Percentiles rank a stretch among this genome's conserved stretches.
Conservation (phyloP, 2,329 filamentous ascomycete genomes). For the Talaromyces rugulosus region DNA sequence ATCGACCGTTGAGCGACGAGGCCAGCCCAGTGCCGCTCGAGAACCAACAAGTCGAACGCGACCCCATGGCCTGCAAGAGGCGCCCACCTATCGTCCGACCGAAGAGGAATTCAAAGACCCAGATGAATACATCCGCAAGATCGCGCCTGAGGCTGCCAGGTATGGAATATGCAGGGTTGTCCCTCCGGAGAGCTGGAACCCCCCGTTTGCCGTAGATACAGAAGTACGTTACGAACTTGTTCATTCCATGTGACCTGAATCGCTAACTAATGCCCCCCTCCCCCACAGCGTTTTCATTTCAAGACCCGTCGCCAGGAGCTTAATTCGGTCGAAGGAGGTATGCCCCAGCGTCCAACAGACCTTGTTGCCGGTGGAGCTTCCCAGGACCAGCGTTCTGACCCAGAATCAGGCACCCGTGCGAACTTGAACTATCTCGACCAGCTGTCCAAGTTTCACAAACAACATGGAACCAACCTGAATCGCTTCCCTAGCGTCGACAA, state of each 20-base stretch:
- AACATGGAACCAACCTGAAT: conserved; percentile 89
- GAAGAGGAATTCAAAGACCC: conserved; percentile 94
- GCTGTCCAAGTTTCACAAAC: conserved; percentile 92
- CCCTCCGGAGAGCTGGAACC: conserved; percentile 89
- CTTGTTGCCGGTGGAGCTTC: conserved; percentile 26
- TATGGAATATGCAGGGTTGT: conserved; percentile 96
- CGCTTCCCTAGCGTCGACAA: conserved; percentile 96
- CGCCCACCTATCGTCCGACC: conserved; percentile 84
- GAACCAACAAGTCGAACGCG: conserved; percentile 74
- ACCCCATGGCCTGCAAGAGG: conserved; percentile 80
- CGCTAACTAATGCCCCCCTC: conserved; percentile 24
- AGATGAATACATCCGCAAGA: conserved; percentile 88
- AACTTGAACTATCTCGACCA: conserved; percentile 96
- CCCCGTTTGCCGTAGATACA: conserved; percentile 91
- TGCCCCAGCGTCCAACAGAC: conserved; percentile 27
- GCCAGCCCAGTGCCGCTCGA: conserved; percentile 70
- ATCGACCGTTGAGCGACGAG: conserved; percentile 84
- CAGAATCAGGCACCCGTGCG: conserved; percentile 72
- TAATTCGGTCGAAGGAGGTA: conserved; percentile 97
- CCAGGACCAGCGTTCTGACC: conserved; percentile 34
- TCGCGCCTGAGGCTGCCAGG: conserved; percentile 75
- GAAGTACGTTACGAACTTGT: conserved; percentile 63
- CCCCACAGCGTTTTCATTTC: conserved; percentile 82
- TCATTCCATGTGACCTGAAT: background rate
- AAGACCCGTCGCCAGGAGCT: conserved; percentile 92